Conservation (phyloP, 257 asterid species). For the Cynanchum wilfordii region DNA sequence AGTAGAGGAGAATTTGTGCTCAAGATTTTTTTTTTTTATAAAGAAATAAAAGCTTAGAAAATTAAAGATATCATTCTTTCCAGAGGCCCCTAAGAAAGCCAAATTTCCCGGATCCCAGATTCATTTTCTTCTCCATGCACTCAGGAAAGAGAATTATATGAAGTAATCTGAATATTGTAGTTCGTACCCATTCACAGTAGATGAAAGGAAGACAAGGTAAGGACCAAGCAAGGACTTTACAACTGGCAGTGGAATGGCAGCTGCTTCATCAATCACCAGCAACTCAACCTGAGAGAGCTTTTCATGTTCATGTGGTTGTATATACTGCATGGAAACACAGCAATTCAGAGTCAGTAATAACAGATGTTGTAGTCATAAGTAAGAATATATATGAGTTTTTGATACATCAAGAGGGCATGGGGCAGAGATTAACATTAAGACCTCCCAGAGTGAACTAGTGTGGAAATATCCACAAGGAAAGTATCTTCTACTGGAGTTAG, state of each 20-base stretch:
- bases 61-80: not conserved
- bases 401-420: not conserved
- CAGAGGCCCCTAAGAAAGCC: not conserved
- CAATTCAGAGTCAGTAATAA: not conserved
- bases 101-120: not conserved
- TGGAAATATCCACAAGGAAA: slow-evolving; percentile 1
- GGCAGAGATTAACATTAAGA: not conserved
- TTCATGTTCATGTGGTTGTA: slow-evolving; percentile 78
- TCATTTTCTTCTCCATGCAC: not conserved
- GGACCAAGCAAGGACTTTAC: slow-evolving; percentile 97
- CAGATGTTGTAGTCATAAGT: not conserved
- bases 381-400: not conserved
- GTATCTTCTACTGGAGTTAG: not conserved
- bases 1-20: not conserved
- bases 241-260: slow-evolving; percentile 93
- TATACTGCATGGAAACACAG: slow-evolving; percentile 46
- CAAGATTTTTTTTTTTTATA: not conserved
- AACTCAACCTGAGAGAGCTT: slow-evolving; percentile 95
- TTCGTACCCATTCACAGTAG: slow-evolving; percentile 88
- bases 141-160: not conserved
- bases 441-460: not conserved
- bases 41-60: not conserved
- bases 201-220: slow-evolving; percentile 90
- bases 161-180: not conserved
- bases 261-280: slow-evolving; percentile 96